phyloP scores from a whole-genome alignment of 2,329 filamentous ascomycete species.

The Lachnellula suecica region DNA sequence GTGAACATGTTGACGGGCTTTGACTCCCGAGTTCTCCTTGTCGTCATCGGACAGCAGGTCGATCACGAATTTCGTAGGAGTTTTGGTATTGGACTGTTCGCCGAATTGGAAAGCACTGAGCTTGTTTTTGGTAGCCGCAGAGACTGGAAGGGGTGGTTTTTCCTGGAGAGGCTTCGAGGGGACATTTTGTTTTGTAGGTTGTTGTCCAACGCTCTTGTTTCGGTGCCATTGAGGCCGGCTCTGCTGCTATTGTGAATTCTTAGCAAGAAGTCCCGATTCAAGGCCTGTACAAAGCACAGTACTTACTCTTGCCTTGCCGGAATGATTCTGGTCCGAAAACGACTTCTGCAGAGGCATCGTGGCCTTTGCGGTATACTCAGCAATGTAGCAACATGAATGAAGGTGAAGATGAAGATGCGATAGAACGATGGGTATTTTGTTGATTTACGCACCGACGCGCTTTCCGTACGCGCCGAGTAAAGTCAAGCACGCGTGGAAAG shows the following conservation, averaged over 20 bases:
- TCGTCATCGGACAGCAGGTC: slow-evolving; percentile 24
- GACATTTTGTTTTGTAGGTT: slow-evolving; percentile 12
- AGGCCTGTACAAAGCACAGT: not conserved
- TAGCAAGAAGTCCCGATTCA: not conserved
- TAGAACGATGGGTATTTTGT: not conserved
- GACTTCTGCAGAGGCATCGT: slow-evolving; percentile 37
- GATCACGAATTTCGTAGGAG: slow-evolving; percentile 19
- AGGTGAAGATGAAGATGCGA: not conserved
- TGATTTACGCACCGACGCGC: not conserved
- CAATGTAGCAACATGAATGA: not conserved
- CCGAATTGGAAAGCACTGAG: slow-evolving; percentile 57
- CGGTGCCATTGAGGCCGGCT: slow-evolving; percentile 27
- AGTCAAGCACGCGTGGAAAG: no score
- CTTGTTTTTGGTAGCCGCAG: slow-evolving; percentile 59
- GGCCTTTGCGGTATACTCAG: not conserved
- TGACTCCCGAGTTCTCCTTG: slow-evolving; percentile 25
- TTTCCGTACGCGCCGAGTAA: no score
- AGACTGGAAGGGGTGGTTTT: slow-evolving; percentile 36
- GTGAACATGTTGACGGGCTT: not conserved
- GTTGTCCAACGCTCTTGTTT: slow-evolving; percentile 31
- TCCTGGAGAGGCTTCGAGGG: slow-evolving; percentile 27
- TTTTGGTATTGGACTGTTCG: slow-evolving; percentile 20
- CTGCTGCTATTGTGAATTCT: slow-evolving; percentile 18
- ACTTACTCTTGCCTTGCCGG: slow-evolving; percentile 27
- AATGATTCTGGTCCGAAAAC: slow-evolving; percentile 35